Conservation (phyloP, 2,329 filamentous ascomycete species). For the Neopestalotiopsis sp. region DNA sequence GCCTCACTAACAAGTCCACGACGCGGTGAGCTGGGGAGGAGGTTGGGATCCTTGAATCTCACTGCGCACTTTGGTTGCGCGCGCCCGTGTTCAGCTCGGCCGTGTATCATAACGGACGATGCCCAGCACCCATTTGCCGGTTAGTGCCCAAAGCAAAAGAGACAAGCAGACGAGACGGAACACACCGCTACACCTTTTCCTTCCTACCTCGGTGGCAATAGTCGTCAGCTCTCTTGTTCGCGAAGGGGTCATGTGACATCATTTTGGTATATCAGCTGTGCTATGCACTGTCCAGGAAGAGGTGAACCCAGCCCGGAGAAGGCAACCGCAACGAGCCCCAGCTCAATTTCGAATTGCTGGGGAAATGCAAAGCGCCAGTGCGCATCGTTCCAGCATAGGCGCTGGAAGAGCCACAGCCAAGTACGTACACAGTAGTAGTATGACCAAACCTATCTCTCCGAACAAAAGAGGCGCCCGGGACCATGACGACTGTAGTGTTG, state of each 20-base stretch:
- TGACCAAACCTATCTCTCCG: not conserved
- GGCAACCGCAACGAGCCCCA: not conserved
- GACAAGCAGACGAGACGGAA: not conserved
- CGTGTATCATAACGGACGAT: not conserved
- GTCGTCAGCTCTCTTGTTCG: conserved; percentile 12
- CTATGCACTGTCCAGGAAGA: conserved; percentile 11
- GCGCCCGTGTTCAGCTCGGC: not conserved
- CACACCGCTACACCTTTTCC: conserved; percentile 14
- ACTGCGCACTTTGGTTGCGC: not conserved
- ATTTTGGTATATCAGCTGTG: conserved; percentile 4
- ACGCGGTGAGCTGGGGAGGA: conserved; percentile 17
- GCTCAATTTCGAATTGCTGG: conserved; percentile 11
- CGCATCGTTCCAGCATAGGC: not conserved
- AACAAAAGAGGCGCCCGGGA: not conserved
- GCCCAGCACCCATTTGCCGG: not conserved
- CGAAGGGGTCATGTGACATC: conserved; percentile 15
- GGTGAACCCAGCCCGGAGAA: conserved; percentile 11
- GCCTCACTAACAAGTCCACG: not conserved
- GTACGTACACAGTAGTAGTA: not conserved
- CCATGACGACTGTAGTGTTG: not conserved
- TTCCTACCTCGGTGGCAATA: conserved; percentile 15
- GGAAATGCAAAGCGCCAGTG: not conserved
- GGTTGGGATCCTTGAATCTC: conserved; percentile 16
- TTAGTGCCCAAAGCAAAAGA: conserved; percentile 7
- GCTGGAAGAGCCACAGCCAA: conserved; percentile 8